Conservation (phyloP, 768 basidiomycete species). For the Fistulinella prunicolor region DNA sequence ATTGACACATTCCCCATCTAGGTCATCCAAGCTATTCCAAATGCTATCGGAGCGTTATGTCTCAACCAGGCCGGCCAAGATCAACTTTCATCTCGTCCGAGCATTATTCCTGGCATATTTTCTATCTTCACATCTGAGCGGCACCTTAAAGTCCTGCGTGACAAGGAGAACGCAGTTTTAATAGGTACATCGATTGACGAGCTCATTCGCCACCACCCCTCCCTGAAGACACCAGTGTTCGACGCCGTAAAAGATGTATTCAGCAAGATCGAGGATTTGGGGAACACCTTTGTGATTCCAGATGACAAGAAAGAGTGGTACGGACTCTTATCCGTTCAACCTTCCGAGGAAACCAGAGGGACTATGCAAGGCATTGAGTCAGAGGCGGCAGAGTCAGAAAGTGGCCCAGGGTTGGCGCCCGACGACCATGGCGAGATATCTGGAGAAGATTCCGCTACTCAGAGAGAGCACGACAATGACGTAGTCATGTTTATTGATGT, state of each 20-base stretch:
- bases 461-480: conserved; percentile 67
- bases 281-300: conserved; percentile 54
- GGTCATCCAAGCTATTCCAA: conserved; percentile 91
- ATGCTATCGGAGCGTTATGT: conserved; percentile 94
- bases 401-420: conserved; percentile 17
- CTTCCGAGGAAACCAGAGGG: conserved; percentile 29
- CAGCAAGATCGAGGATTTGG: conserved; percentile 70
- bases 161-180: conserved; percentile 88
- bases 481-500: conserved; percentile 79
- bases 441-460: conserved; percentile 33
- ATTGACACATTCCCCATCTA: conserved; percentile 28
- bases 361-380: conserved; percentile 49
- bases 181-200: conserved; percentile 93
- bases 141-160: conserved; percentile 79
- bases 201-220: conserved; percentile 92
- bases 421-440: conserved; percentile 13
- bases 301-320: conserved; percentile 69
- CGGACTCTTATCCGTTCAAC: conserved; percentile 39
- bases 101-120: conserved; percentile 83
- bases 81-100: conserved; percentile 71
- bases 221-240: conserved; percentile 76
- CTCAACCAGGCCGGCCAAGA: conserved; percentile 88
- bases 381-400: conserved; percentile 18
- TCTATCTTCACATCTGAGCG: conserved; percentile 81
- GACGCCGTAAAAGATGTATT: conserved; percentile 71